These are phyloP conservation scores for Pseudopediastrum boryanum DNA, from an alignment of 139 green algal genomes.

Conservation along the genomic window DNA sequence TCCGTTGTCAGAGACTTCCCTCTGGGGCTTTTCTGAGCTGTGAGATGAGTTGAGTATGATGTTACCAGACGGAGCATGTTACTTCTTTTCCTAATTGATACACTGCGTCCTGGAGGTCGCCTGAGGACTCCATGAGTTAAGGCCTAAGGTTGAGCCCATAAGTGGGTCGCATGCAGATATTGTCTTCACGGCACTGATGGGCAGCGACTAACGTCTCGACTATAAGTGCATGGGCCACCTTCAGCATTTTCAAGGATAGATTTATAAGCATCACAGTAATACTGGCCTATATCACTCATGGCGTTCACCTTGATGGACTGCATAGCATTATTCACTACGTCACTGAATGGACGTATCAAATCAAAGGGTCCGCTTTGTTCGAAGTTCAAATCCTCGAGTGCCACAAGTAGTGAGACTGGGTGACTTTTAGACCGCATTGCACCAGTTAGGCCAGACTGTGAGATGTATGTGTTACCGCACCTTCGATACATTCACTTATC, in stretches of 20 bases:
- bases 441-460: no score
- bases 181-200: neutral
- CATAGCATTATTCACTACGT: no score
- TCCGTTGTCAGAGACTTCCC: no score
- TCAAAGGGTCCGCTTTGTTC: no score
- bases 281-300: neutral
- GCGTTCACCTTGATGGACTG: no score
- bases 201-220: neutral
- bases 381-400: no score
- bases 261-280: neutral
- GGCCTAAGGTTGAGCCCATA: neutral
- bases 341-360: no score
- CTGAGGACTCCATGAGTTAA: neutral
- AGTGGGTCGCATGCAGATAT: neutral
- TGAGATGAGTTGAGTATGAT: neutral
- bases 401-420: no score
- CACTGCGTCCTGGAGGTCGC: slow-evolving; percentile 22
- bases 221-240: neutral
- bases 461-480: no score
- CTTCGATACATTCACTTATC: no score
- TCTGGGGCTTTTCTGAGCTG: neutral
- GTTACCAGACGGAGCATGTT: slow-evolving; percentile 38
- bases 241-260: neutral
- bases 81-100: slow-evolving; percentile 39
- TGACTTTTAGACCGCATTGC: no score